Base-by-base conservation (phyloP, 768 basidiomycete genomes). In the Psilocybe subaeruginosa region DNA sequence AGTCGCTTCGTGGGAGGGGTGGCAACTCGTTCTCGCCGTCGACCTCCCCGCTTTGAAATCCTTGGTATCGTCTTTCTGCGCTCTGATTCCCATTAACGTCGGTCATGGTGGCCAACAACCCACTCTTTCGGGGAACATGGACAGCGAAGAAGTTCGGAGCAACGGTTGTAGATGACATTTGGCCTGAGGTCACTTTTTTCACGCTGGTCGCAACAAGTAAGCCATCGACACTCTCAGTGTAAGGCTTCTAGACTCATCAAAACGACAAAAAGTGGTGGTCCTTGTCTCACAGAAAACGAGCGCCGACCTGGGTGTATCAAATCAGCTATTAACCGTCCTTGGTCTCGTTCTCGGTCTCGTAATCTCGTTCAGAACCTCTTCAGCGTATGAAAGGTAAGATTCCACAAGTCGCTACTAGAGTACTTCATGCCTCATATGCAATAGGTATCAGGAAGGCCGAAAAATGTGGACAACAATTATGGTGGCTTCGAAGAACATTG, bases 341-440 rank as follows among this genome's bases (percentile, higher is more conserved):
- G 89, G 89, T 82, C 88, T 86, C 12, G 87, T 90, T 29, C 82
- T 90, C 70, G 88, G 82, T 82, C 76, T 87, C 66, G 86, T 88
- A 51, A 85, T 92, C 55, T 87, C 86, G 0, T 92, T 91, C 76
- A 78, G 90, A 62, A 90, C 88, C 6, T 87, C 87, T 9, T 87
- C 86, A 39, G 88, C 89, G 1, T 89, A 89, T 68, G 86, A 89
- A 56, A 77, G 87, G 81, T 61, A 80, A 67, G 27, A 5, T 4
- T 46, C 67, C 29, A 12, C 8, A 37, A 3, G 33, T 12, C 8
- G 8, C 43, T 9, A 33, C 11, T 47, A 14, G n/a, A 30, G 50
- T 35, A 16, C 41, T 27, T 6, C 53, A 12, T 30, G 11, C 12
- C 41, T 12, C 11, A n/a, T 49, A 1, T n/a, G 17, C 31, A 14